Evolutionary conservation across 2,329 filamentous ascomycete genomes (phyloP).

Genomic region (Ascocoryne sarcoides): DNA sequence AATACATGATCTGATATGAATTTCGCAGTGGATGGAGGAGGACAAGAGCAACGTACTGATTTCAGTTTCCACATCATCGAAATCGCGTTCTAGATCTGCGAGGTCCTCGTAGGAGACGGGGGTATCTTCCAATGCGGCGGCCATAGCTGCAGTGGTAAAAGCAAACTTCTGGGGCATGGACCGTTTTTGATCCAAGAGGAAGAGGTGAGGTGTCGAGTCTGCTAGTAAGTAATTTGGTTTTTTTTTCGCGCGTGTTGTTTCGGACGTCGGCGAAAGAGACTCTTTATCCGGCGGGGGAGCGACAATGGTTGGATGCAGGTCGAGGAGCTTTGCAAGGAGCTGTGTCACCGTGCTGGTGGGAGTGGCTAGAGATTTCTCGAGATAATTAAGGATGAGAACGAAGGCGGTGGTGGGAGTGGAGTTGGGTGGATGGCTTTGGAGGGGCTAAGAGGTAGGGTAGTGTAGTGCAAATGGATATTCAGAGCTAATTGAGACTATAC

Average conservation of each 20-base stretch:
- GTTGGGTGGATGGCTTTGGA: neutral
- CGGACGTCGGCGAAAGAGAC: neutral
- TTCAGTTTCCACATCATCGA: conserved; percentile 74
- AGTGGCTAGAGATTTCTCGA: neutral
- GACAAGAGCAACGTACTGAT: conserved; percentile 49
- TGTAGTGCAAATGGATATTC: no score
- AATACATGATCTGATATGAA: no score
- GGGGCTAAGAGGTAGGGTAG: neutral
- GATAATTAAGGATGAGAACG: neutral
- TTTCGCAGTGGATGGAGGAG: neutral
- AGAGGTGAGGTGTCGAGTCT: neutral
- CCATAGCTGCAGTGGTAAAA: conserved; percentile 26
- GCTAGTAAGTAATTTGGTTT: neutral
- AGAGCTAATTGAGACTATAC: no score
- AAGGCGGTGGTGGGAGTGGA: neutral
- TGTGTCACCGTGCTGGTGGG: neutral
- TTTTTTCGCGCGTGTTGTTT: neutral
- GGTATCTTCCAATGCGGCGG: conserved; percentile 32
- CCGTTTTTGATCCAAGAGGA: neutral
- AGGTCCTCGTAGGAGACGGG: conserved; percentile 66
- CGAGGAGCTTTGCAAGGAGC: no score
- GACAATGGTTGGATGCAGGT: neutral
- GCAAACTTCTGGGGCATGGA: conserved; percentile 23
- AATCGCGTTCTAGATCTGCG: conserved; percentile 70
- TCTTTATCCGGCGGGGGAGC: no score